These are phyloP conservation scores for Microcyclospora tardicrescens DNA, from an alignment of 2,329 filamentous ascomycete genomes.

Conservation along the genomic window DNA sequence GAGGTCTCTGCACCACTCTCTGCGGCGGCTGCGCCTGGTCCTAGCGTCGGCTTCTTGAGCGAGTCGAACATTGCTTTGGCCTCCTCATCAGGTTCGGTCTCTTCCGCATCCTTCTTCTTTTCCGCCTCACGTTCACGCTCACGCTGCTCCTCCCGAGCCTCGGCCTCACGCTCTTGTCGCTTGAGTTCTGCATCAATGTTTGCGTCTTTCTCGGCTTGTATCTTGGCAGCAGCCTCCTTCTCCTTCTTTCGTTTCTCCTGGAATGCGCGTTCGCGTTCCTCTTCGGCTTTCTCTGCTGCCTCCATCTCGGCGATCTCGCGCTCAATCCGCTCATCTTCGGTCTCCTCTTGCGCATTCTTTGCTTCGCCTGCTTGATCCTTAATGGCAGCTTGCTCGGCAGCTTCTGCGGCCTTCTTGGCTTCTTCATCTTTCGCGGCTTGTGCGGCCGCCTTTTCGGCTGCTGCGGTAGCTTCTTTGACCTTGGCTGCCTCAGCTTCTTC, in stretches of 20 bases:
- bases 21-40: conserved; percentile 28
- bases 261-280: conserved; percentile 59
- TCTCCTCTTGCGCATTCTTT: conserved; percentile 18
- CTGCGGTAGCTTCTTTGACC: conserved; percentile 28
- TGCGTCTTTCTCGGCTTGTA: conserved; percentile 38
- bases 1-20: conserved; percentile 23
- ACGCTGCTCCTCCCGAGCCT: conserved; percentile 33
- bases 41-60: conserved; percentile 37
- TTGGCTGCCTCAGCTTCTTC: conserved; percentile 34
- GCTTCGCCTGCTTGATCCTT: conserved; percentile 10
- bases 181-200: conserved; percentile 42
- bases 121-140: conserved; percentile 23
- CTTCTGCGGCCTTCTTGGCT: conserved; percentile 18
- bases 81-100: conserved; percentile 20
- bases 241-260: conserved; percentile 58
- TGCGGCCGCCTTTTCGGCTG: conserved; percentile 35
- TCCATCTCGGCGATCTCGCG: conserved; percentile 55
- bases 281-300: conserved; percentile 26
- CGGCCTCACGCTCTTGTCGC: conserved; percentile 36
- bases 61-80: conserved; percentile 35
- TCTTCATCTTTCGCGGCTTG: conserved; percentile 34
- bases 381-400: conserved; percentile 21
- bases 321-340: conserved; percentile 33
- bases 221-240: conserved; percentile 35
- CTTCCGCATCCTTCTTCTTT: conserved; percentile 9